Evolutionary conservation across 495 filamentous ascomycete species (phyloP).

Genomic region (Chaetomium fimeti): DNA sequence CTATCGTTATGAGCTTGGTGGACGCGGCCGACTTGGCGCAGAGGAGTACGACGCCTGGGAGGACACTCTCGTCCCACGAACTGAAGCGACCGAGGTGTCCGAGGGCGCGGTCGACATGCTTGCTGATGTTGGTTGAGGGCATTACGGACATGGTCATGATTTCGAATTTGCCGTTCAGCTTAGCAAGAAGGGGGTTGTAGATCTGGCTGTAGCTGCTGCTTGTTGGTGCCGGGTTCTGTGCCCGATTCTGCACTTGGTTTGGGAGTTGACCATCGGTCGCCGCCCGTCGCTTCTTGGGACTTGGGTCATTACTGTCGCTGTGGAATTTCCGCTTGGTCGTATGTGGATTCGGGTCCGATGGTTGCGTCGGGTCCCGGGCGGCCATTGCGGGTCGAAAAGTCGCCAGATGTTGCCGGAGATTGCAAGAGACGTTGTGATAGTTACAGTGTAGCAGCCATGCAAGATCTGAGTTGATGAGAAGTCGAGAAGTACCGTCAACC

Average conservation of each 20-base stretch:
- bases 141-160: conserved; percentile 49
- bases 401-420: background rate
- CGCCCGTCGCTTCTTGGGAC: conserved; percentile 28
- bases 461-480: too few relatives aligned
- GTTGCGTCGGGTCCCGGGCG: background rate
- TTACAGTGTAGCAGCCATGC: background rate
- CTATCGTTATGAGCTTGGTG: conserved; percentile 62
- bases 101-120: conserved; percentile 51
- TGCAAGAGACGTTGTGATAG: background rate
- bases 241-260: background rate
- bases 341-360: background rate
- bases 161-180: conserved; percentile 37
- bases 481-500: background rate
- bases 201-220: conserved; percentile 25
- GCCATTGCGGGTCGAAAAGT: conserved; percentile 3
- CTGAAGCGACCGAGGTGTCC: conserved; percentile 41
- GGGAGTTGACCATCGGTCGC: background rate
- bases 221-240: conserved; percentile 12
- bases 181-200: conserved; percentile 33
- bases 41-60: conserved; percentile 43
- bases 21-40: conserved; percentile 53
- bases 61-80: conserved; percentile 31
- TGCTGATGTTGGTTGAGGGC: conserved; percentile 55
- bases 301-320: conserved; percentile 16
- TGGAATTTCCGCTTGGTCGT: conserved; percentile 27